Conservation (phyloP, 306 rosid species). For the Trichosanthes cucumerina region DNA sequence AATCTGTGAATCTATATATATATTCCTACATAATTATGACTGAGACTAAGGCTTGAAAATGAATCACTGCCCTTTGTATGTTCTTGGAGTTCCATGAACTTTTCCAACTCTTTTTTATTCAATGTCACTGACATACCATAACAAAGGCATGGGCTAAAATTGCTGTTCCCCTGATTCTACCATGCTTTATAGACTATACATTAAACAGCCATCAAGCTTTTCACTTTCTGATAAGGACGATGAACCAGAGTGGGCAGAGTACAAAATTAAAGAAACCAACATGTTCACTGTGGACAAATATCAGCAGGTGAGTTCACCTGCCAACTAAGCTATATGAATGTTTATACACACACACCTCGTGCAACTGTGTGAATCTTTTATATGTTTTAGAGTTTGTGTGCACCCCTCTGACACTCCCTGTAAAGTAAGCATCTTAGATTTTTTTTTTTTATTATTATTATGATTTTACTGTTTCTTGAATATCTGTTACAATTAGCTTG, state of each 20-base stretch:
- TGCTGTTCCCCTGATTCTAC: background rate
- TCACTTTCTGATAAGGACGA: slow-evolving; percentile 40
- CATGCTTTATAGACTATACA: slow-evolving; percentile 50
- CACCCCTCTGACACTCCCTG: background rate
- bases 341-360: background rate
- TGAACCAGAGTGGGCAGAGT: slow-evolving; percentile 82
- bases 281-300: slow-evolving; percentile 88
- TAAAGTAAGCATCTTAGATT: background rate
- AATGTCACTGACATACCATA: background rate
- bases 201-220: slow-evolving; percentile 60
- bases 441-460: background rate
- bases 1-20: background rate
- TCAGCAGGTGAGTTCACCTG: slow-evolving; percentile 68
- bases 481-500: slow-evolving; percentile 63
- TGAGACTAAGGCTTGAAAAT: background rate
- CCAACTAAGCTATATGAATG: background rate
- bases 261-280: slow-evolving; percentile 90
- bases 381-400: background rate
- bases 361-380: background rate
- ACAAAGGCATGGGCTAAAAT: background rate
- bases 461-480: slow-evolving; percentile 43
- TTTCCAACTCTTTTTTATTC: background rate
- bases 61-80: background rate
- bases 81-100: too few relatives aligned
- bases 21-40: background rate